Base-by-base conservation (phyloP, 345 rosid species). In the Balakata baccata region DNA sequence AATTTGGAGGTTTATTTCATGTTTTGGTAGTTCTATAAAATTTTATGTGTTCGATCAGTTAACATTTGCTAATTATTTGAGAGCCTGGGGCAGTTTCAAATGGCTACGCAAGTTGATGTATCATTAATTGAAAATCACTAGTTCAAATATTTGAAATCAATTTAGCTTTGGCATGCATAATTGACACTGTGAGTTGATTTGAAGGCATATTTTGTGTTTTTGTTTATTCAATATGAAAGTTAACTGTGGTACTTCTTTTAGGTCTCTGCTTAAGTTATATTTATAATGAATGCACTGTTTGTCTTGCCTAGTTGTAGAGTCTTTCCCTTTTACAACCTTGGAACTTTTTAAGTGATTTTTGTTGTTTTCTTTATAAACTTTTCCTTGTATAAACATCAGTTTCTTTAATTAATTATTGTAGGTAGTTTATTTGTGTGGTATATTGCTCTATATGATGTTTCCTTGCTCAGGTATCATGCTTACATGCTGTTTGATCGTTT, bases 401-500 rank as follows among this genome's bases (percentile, higher is more conserved):
- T 13, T 16, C 9, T 11, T 37, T 23, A 50, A 1, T 17, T 4
- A 10, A 59, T 50, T 51, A 2, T 39, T 17, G 11, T 22, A 11
- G 39, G 47, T n/a, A 3, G 57, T 63, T 37, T 50, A 12, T 20
- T 13, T 43, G 1, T 7, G 3, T 20, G 39, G 14, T 64, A 23
- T 74, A 18, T 9, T 65, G 6, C 10, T 65, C 53, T 51, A 6
- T 7, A 4, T 20, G n/a, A n/a, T 67, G 12, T 70, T 12, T 51
- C 22, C 65, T 43, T 70, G 79, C 38, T 72, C 90, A 96, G 99
- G 99, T 81, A 77, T 81, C 98, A 96, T 81, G 98, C 99, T 72
- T 84, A 85, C 75, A 74, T 89, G 66, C 72, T 93, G 71, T 91
- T 93, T 71, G 88, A 88, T 76, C 96, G 97, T 17, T 90, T 96